phyloP scores from a whole-genome alignment of 306 rosid species.

The Aeschynomene evenia region DNA sequence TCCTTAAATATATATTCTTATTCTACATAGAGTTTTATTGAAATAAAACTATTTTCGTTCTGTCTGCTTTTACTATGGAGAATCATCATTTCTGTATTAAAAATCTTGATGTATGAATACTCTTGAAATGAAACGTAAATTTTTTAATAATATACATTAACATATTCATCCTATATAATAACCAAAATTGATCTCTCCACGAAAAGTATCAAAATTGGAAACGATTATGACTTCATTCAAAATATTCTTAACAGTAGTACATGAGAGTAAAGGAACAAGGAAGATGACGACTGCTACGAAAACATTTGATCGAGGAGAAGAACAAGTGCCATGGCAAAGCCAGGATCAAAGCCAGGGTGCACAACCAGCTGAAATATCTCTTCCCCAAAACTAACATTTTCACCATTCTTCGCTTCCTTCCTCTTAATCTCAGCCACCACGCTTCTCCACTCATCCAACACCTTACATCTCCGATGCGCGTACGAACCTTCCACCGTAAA shows the following conservation, averaged over 20 bases:
- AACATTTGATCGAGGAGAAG: slow-evolving; percentile 76
- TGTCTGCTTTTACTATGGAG: too few species aligned
- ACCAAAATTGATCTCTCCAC: too few species aligned
- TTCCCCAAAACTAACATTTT: slow-evolving; percentile 62
- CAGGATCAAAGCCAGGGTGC: slow-evolving; percentile 62
- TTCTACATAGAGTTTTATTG: too few species aligned
- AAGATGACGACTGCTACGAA: slow-evolving; percentile 16
- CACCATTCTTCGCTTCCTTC: slow-evolving; percentile 49
- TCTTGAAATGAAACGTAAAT: too few species aligned
- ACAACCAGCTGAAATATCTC: slow-evolving; percentile 73
- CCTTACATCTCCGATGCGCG: slow-evolving; percentile 58
- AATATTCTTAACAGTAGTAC: slow-evolving; percentile 19
- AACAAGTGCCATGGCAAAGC: slow-evolving; percentile 78
- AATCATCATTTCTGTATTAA: too few species aligned
- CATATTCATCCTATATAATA: too few species aligned
- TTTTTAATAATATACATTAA: too few species aligned
- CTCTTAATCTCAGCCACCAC: slow-evolving; percentile 73
- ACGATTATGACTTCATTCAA: not conserved
- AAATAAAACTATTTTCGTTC: too few species aligned
- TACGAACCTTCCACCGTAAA: slow-evolving; percentile 69
- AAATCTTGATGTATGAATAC: too few species aligned
- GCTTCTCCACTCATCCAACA: slow-evolving; percentile 50
- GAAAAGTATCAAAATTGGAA: not conserved
- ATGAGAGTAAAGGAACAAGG: not conserved
- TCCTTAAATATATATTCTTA: too few species aligned